Percentiles rank a stretch among this genome's conserved stretches.
These are phyloP conservation scores for Epichloe uncinata DNA, from an alignment of 2,329 filamentous ascomycete species.

Conservation along the genomic window DNA sequence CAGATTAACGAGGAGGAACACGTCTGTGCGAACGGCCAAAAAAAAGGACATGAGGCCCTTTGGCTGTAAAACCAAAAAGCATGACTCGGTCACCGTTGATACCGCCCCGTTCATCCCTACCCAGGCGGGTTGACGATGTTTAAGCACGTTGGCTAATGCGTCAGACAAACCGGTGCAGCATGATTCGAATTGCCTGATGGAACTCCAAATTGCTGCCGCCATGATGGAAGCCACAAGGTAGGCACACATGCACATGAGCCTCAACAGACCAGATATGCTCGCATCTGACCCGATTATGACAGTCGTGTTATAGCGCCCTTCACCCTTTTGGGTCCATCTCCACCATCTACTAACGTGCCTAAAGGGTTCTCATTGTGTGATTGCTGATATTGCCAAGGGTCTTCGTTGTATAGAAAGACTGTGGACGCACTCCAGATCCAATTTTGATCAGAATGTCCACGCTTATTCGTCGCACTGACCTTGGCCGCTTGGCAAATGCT, in stretches of 20 bases:
- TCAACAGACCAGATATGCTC: background rate
- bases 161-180: too few relatives aligned
- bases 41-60: background rate
- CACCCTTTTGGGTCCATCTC: background rate
- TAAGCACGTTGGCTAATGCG: too few relatives aligned
- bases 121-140: too few relatives aligned
- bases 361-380: background rate
- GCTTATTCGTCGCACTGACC: background rate
- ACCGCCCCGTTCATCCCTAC: background rate
- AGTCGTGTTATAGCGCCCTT: background rate
- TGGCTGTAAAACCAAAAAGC: background rate
- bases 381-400: background rate
- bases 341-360: background rate
- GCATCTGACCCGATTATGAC: background rate
- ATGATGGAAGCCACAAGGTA: background rate
- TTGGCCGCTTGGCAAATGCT: background rate
- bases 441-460: background rate
- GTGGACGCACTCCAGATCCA: too few relatives aligned
- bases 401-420: background rate
- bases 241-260: background rate
- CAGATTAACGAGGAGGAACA: background rate
- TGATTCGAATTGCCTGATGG: too few relatives aligned
- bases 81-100: background rate
- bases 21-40: background rate
- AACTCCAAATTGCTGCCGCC: too few relatives aligned